Evolutionary conservation across 2,329 filamentous ascomycete genomes (phyloP), one percentile per base, ranked within the genome.

Genomic region (Hypoxylon sp.): DNA sequence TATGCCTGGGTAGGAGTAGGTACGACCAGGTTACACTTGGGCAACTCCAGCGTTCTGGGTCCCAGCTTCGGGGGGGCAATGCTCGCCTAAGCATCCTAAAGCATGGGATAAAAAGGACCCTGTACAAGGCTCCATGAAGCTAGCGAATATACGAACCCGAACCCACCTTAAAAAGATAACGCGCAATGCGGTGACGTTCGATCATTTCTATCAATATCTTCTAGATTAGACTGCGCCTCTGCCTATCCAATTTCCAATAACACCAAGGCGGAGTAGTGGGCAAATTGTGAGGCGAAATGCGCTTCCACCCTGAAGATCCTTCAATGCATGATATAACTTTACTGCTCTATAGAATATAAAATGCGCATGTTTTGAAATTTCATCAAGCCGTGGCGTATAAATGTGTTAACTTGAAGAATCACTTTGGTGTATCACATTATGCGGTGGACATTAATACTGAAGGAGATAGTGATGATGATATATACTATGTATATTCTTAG

Each of bases 171-270:
- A 10, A 33, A 59, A 55, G 44, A 9, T 47, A 67, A 67, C 64
- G 48, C 67, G 67, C 67, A 67, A 67, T 62, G 22, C 48, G 29
- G 61, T 70, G 67, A 70, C 67, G 67, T 64, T 54, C 17, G 17
- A 59, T 39, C 39, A 26, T 48, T 65, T 55, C 55, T 65, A 65
- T 65, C 62, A 66, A 61, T 61, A 57, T 57, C 51, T 33, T 29
- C 44, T n/a, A 17, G 55, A 35, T 22, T 13, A 37, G 26, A 59
- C 64, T 70, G 64, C 67, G 67, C 67, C 64, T 51, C 59, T 22
- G 55, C 44, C 39, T 44, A 33, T 59, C 57, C 51, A 35, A 50
- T 51, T 51, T 31, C 19, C 26, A 47, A 52, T 37, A 44, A 35
- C 9, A 11, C 13, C 17, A 33, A 64, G 51, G 65, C 57, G 35